Conservation (phyloP, 2,329 filamentous ascomycete species). For the Alternaria sp. region DNA sequence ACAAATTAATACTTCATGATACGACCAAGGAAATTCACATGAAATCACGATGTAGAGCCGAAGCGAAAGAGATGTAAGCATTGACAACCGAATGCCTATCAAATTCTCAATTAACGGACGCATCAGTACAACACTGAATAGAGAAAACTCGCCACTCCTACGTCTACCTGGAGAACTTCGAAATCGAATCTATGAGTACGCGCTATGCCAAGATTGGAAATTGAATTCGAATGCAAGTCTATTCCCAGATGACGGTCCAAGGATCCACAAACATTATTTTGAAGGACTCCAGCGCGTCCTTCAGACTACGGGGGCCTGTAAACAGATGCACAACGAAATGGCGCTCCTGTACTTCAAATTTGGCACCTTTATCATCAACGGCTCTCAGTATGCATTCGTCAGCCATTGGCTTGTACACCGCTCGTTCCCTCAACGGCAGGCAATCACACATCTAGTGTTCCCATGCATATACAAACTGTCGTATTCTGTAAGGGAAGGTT, state of each 20-base stretch:
- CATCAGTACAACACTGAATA: constrained; percentile 3
- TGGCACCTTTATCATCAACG: neutral
- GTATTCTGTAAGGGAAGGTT: neutral
- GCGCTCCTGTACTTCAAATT: neutral
- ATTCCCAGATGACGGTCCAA: neutral
- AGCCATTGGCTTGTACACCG: neutral
- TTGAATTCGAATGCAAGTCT: neutral
- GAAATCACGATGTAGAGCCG: neutral
- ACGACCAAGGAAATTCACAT: neutral
- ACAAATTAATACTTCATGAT: neutral
- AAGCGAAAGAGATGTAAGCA: neutral
- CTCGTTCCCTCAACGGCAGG: neutral
- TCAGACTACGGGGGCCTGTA: neutral
- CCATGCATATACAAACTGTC: neutral
- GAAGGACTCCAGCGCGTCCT: neutral
- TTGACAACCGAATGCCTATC: neutral
- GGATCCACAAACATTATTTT: neutral
- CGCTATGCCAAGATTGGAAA: neutral
- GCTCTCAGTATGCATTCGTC: neutral
- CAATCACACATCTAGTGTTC: neutral
- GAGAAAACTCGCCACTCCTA: constrained; percentile 20
- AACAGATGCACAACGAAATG: neutral
- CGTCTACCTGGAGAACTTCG: constrained; percentile 19
- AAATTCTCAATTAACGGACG: neutral
- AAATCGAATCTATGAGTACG: constrained; percentile 22